Evolutionary conservation across 192 early-diverging fungal genomes (phyloP).

Genomic region (Entomortierella chlamydospora): DNA sequence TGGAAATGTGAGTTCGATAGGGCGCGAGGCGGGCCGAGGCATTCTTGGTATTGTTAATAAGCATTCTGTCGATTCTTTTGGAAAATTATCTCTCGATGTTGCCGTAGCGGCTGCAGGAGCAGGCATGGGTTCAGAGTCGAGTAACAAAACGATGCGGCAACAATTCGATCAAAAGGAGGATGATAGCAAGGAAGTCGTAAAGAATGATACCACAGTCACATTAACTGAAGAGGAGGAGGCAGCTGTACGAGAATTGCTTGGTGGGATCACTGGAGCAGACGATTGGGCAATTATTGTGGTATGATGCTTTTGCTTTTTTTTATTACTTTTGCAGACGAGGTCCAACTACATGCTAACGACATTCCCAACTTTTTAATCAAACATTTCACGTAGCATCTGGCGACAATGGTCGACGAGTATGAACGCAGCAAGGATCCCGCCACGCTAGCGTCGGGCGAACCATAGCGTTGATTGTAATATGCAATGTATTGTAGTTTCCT

Average conservation of each 20-base stretch:
- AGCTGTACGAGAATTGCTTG: slow-evolving; percentile 35
- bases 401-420: slow-evolving; percentile 45
- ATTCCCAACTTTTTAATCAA: too few species aligned
- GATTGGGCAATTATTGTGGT: slow-evolving; percentile 52
- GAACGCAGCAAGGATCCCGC: slow-evolving; percentile 31
- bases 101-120: not conserved
- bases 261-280: slow-evolving; percentile 32
- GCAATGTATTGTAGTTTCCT: not conserved
- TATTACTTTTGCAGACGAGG: too few species aligned
- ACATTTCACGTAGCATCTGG: slow-evolving; percentile 53
- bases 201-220: slow-evolving; percentile 14
- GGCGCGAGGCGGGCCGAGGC: slow-evolving; percentile 1
- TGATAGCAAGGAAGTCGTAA: not conserved
- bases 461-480: not conserved
- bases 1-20: slow-evolving; percentile 10
- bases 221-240: slow-evolving; percentile 46
- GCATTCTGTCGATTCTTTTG: slow-evolving; percentile 13
- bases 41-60: not conserved
- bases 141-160: not conserved
- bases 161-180: not conserved
- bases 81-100: slow-evolving; percentile 9
- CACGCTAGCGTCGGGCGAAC: not conserved
- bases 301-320: not conserved
- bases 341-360: too few species aligned
- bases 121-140: not conserved